These are phyloP conservation scores for Digitaria exilis DNA, from an alignment of 202 grass and related monocot species.

Conservation along the genomic window DNA sequence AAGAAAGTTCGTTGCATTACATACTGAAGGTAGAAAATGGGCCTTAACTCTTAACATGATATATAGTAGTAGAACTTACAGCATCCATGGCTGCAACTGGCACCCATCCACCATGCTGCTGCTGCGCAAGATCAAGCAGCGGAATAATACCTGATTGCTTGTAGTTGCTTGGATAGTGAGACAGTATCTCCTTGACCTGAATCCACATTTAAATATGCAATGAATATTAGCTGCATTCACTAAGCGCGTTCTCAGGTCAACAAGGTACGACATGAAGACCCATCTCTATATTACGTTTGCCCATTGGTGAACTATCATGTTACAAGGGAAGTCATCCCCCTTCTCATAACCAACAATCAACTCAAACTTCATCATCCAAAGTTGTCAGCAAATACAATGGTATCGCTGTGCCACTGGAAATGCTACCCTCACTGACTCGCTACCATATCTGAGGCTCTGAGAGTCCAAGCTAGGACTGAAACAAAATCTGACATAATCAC, in stretches of 20 bases:
- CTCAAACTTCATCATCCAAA: constrained; percentile 2
- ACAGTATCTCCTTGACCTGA: constrained; percentile 86
- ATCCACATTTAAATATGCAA: not conserved
- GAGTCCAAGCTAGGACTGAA: not conserved
- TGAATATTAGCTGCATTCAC: constrained; percentile 5
- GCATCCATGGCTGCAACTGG: constrained; percentile 93
- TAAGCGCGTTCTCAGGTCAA: not conserved
- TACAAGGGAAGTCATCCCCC: not conserved
- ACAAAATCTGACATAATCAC: not conserved
- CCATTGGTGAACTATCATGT: not conserved
- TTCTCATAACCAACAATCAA: not conserved
- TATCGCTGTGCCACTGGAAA: not conserved
- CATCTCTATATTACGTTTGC: not conserved
- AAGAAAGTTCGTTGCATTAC: not conserved
- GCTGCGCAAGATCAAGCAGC: constrained; percentile 90
- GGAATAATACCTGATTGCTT: constrained; percentile 96
- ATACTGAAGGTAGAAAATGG: not conserved
- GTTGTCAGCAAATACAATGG: not conserved
- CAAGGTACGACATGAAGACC: not conserved
- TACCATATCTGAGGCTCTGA: not conserved
- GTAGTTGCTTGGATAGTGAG: constrained; percentile 96
- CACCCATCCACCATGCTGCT: constrained; percentile 97
- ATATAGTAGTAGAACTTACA: constrained; percentile 48
- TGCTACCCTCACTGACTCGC: not conserved
- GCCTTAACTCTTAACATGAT: not conserved